Evolutionary conservation across 768 basidiomycete genomes (phyloP).

Genomic region (Russula foetens): DNA sequence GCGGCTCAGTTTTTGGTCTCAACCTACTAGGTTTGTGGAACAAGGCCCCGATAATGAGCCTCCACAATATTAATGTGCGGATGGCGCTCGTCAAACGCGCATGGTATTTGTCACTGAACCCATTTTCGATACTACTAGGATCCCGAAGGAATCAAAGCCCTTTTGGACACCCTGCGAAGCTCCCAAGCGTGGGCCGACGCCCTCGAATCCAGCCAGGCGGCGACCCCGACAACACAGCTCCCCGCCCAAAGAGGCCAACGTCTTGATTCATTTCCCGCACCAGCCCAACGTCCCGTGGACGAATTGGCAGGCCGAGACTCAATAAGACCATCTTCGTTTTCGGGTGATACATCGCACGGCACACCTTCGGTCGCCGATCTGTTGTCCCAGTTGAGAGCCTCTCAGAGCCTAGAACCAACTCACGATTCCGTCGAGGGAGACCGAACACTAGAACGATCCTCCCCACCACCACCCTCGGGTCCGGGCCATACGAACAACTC

Average conservation of each 20-base stretch:
- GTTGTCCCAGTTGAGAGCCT: constrained; percentile 14
- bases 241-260: background rate
- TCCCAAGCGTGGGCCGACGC: constrained; percentile 65
- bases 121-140: constrained; percentile 3
- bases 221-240: constrained; percentile 2
- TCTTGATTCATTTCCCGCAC: background rate
- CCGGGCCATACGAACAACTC: background rate
- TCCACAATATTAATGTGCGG: constrained; percentile 12
- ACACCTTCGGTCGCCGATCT: constrained; percentile 19
- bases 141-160: constrained; percentile 41
- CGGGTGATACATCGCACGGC: background rate
- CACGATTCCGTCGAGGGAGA: background rate
- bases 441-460: background rate
- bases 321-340: constrained; percentile 2
- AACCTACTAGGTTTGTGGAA: background rate
- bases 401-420: background rate
- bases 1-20: background rate
- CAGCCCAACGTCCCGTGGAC: background rate
- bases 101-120: background rate
- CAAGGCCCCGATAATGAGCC: background rate
- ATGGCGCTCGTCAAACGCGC: background rate
- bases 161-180: constrained; percentile 58
- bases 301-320: background rate
- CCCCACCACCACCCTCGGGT: background rate
- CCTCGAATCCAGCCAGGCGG: constrained; percentile 18